Base-by-base conservation (phyloP, 1,284 basidiomycete genomes). In the Tranzscheliella williamsii region DNA sequence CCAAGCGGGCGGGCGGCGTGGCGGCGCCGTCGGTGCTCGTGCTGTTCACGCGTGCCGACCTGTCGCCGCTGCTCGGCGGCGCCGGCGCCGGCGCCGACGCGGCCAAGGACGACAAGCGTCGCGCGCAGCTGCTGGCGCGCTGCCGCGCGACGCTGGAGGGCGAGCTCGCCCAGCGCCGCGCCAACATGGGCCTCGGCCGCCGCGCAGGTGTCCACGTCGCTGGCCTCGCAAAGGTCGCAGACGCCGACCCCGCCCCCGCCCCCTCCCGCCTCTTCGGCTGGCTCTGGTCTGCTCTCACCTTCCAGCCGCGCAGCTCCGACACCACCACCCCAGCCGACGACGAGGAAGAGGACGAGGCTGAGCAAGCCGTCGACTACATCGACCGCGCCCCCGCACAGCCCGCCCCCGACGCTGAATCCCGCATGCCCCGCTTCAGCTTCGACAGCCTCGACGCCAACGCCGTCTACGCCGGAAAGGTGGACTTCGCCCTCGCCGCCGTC, bases 11-110 rank as follows among this genome's bases (percentile, higher is more conserved):
- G 2, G 26, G 38, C 27, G 31, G 23, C 13, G 16, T 44, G 21
- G 38, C 51, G 2, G 49, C 72, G 8, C 71, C 69, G 0, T 56
- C 67, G 8, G 61, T 76, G 20, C 48, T 67, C 18, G 33, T 76
- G 18, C 52, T 73, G 6, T 73, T 76, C 41, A 75, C 73, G 3
- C 67, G 73, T 11, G 61, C 66, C 24, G 73, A 76, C 36, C 64
- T 62, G 7, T 73, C 72, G 2, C 72, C 73, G 5, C 56, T 74
- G 15, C 69, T 76, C 38, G 37, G 54, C 15, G 58, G 67, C 5
- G 11, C 32, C 9, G 21, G 18, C 6, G 13, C 32, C 8, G 32
- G 32, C 9, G 31, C 40, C 17, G 66, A 68, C n/a, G 48, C 51
- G 3, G 31, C 46, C 6, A 49, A 56, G 32, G 69, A 70, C 47